Evolutionary conservation across 441 rosid genomes (phyloP), one percentile per base, ranked within the genome.

Genomic region (Croton setiger): DNA sequence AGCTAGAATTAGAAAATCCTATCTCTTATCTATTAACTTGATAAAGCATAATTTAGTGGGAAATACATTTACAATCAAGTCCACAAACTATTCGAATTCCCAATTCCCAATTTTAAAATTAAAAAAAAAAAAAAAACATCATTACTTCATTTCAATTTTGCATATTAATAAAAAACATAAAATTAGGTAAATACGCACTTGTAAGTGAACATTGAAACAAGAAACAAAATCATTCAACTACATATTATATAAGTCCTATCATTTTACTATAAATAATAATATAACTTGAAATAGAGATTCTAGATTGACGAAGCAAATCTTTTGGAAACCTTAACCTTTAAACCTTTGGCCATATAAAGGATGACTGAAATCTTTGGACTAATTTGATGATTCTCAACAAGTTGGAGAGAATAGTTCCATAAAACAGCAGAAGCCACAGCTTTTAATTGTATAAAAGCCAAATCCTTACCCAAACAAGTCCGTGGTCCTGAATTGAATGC

Each of bases 401-500:
- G 14, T 66, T 37, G 48, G 39, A 66, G 27, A 3, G 49, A 66
- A 4, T 20, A 66, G 53, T 66, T 66, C 60, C 49, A 66, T 11
- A 66, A 5, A 66, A 66, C 2, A 20, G 69, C 36, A 20, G 60
- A 36, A 35, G 69, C 60, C 6, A 66, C 18, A 6, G 48, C 1
- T 37, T 53, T 66, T n/a, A 66, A 12, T 41, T 66, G 10, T 3
- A 66, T 7, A 20, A 66, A 66, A 12, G 60, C n/a, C 23, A 54
- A 10, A 39, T 69, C 75, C 57, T 76, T 79, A 23, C 85, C 83
- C 0, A 81, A 15, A 51, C 85, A 81, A 20, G 52, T 69, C 65
- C 81, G 76, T 0, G 85, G 81, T 33, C 85, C 79, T 0, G 73
- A 68, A 7, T 67, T 58, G 47, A 78, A 78, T 5, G 73, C 73